Conservation (phyloP, 1,139 yeast species). For the Arxiozyma slooffiae region DNA sequence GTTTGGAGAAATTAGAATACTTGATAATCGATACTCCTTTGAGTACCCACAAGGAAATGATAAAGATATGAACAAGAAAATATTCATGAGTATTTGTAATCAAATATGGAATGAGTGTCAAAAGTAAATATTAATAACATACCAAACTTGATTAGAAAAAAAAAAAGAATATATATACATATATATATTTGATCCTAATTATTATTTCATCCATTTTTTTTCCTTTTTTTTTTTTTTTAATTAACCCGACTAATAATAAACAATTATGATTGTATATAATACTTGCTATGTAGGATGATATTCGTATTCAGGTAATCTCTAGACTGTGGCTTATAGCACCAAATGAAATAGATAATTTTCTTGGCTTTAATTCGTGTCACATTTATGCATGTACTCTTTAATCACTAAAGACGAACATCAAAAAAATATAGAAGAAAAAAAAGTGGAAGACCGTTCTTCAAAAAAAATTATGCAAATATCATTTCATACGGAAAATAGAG, state of each 20-base stretch:
- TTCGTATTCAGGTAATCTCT: neutral
- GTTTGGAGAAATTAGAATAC: slow-evolving; percentile 22
- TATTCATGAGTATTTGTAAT: slow-evolving; percentile 30
- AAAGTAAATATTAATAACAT: neutral
- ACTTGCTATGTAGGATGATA: neutral
- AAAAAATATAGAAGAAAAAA: too few species aligned
- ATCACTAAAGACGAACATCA: neutral
- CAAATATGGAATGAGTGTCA: slow-evolving; percentile 29
- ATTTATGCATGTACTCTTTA: too few species aligned
- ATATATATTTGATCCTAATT: neutral
- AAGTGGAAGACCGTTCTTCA: neutral
- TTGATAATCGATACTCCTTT: slow-evolving; percentile 22
- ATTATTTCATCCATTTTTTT: too few species aligned
- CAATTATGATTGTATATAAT: too few species aligned
- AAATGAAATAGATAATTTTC: neutral
- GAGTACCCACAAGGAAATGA: slow-evolving; percentile 19
- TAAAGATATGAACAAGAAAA: slow-evolving; percentile 22
- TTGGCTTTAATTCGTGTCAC: too few species aligned
- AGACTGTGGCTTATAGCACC: neutral
- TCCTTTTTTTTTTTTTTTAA: too few species aligned
- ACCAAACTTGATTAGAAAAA: slow-evolving; percentile 1
- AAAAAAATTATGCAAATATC: too few species aligned
- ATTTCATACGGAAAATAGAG: neutral
- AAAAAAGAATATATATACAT: too few species aligned
- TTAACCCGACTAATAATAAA: neutral